Evolutionary conservation across 345 rosid species (phyloP).

Genomic region (Rhizophora mangle): DNA sequence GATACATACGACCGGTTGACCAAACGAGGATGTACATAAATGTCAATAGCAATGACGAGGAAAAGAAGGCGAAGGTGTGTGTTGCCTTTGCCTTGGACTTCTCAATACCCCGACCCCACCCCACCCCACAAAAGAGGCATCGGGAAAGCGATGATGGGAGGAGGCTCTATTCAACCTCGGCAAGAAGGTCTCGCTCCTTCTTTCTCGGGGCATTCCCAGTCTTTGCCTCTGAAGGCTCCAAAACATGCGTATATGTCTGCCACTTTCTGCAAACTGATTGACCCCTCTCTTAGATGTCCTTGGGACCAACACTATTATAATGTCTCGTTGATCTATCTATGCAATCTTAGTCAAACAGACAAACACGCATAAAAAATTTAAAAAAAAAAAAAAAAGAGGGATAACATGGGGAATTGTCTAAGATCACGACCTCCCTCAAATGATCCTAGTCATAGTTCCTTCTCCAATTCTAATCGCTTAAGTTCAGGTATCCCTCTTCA

Average conservation of each 20-base stretch:
- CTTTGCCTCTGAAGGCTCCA: background rate
- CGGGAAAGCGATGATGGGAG: background rate
- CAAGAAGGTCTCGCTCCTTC: background rate
- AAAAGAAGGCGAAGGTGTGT: no score
- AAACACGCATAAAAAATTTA: no score
- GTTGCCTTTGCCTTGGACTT: no score
- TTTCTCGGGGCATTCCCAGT: background rate
- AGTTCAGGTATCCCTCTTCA: slow-evolving; percentile 27
- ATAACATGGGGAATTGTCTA: slow-evolving; percentile 45
- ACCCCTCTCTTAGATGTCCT: no score
- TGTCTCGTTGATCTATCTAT: slow-evolving; percentile 5
- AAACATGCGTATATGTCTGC: no score
- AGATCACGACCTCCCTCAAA: slow-evolving; percentile 24
- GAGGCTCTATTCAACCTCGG: background rate
- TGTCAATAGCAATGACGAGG: no score
- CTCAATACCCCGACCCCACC: no score
- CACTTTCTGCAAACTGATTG: background rate
- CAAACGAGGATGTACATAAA: no score
- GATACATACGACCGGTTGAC: no score
- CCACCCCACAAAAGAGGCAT: background rate
- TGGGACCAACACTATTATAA: no score
- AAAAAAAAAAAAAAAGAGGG: background rate
- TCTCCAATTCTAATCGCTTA: slow-evolving; percentile 4
- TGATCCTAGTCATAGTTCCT: slow-evolving; percentile 4
- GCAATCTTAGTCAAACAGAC: background rate